Conservation (phyloP, 352 stramenopile genomes). For the Pythium aristosporum region DNA sequence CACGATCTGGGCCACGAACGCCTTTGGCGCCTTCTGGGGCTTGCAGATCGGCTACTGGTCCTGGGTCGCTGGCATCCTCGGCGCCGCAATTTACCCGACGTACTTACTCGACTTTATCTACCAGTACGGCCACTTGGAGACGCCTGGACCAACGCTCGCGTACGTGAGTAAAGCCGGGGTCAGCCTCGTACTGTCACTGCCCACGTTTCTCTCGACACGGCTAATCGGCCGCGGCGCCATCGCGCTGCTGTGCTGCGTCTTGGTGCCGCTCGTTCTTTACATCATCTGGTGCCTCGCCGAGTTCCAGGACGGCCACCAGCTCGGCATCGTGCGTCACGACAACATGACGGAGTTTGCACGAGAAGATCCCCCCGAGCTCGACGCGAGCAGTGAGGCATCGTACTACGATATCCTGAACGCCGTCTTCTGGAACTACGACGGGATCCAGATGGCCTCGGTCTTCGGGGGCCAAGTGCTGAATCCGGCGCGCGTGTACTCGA, state of each 20-base stretch:
- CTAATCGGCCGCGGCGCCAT: constrained; percentile 17
- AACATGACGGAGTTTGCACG: neutral
- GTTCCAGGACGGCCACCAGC: neutral
- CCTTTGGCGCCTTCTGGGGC: constrained; percentile 73
- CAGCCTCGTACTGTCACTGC: neutral
- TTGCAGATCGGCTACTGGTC: constrained; percentile 85
- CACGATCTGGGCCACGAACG: constrained; percentile 66
- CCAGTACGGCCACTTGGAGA: neutral
- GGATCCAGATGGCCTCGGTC: constrained; percentile 72
- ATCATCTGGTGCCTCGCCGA: constrained; percentile 20
- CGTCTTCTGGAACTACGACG: constrained; percentile 93
- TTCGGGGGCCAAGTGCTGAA: constrained; percentile 85
- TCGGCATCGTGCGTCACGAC: constrained; percentile 7
- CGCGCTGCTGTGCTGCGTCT: constrained; percentile 10
- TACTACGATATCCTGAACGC: constrained; percentile 85
- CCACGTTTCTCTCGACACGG: constrained; percentile 24
- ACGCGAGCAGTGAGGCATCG: constrained; percentile 24
- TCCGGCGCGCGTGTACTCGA: constrained; percentile 60
- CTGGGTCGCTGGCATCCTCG: constrained; percentile 62
- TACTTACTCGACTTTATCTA: constrained; percentile 12
- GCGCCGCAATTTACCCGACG: constrained; percentile 58
- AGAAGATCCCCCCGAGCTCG: neutral
- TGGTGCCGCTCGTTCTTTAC: constrained; percentile 23
- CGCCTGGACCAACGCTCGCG: neutral
- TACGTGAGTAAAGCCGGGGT: neutral